Evolutionary conservation across 495 filamentous ascomycete genomes (phyloP).

Genomic region (Trichoderma gamsii): DNA sequence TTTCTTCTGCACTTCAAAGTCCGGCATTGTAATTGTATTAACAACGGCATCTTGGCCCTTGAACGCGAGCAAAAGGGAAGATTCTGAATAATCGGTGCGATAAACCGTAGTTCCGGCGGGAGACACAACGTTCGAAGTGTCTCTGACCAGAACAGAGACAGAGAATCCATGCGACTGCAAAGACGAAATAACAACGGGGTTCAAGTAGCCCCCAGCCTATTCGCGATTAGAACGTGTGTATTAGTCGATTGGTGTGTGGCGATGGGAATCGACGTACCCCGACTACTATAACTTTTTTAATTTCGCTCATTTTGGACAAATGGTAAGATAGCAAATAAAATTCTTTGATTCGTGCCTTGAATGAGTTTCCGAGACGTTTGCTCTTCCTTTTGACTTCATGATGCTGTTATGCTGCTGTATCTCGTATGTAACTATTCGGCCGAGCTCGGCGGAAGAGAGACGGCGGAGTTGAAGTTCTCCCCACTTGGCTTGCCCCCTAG

Average conservation of each 20-base stretch:
- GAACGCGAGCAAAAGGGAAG: not conserved
- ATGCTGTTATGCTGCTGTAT: not conserved
- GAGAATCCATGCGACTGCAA: not conserved
- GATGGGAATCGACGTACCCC: not conserved
- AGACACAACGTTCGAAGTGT: not conserved
- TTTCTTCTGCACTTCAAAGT: constrained; percentile 34
- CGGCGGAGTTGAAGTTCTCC: not conserved
- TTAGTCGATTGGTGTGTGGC: not conserved
- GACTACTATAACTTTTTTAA: not conserved
- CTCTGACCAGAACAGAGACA: not conserved
- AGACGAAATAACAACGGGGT: not conserved
- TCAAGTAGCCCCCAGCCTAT: not conserved
- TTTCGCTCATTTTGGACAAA: not conserved
- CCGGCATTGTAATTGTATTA: constrained; percentile 34
- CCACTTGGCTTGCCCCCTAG: not conserved
- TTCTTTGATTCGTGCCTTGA: not conserved
- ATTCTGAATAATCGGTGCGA: not conserved
- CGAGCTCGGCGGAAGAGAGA: not conserved
- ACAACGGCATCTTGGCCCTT: constrained; percentile 50
- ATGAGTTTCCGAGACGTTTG: not conserved
- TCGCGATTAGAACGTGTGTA: not conserved
- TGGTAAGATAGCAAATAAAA: not conserved
- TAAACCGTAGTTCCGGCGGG: not conserved
- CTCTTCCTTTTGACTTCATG: not conserved
- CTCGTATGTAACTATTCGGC: not conserved